phyloP scores from a whole-genome alignment of 2,329 filamentous ascomycete genomes.

The Arthrinium phaeospermum region DNA sequence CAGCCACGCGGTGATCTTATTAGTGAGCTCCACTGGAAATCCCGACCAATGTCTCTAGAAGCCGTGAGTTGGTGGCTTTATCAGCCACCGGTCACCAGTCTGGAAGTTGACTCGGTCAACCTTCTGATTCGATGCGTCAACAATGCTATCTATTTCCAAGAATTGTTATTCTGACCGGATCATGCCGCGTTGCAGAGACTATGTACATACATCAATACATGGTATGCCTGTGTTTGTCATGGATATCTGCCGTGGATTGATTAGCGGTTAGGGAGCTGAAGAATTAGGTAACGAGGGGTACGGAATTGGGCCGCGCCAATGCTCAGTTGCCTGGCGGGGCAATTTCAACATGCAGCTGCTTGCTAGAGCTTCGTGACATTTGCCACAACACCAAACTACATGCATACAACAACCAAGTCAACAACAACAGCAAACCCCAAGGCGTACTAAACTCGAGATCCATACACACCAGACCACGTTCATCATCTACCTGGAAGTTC shows the following conservation, averaged over 20 bases:
- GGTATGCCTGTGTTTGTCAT: no score
- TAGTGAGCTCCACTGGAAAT: background rate
- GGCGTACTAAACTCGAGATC: background rate
- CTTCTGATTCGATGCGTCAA: no score
- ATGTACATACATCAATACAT: no score
- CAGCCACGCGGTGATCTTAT: background rate
- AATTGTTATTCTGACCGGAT: no score
- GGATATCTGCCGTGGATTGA: no score
- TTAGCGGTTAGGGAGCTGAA: background rate
- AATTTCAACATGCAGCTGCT: background rate
- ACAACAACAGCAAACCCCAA: background rate
- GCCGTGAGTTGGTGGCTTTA: background rate
- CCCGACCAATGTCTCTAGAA: no score
- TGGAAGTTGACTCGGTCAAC: no score
- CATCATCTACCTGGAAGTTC: background rate
- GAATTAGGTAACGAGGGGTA: conserved; percentile 14
- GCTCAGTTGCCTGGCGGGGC: conserved; percentile 8
- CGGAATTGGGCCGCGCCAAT: conserved; percentile 11
- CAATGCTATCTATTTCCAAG: no score
- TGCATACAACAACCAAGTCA: background rate
- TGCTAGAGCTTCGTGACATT: background rate
- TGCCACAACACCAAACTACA: conserved; percentile 3
- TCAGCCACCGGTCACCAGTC: background rate
- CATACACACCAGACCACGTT: background rate
- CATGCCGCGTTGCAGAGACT: no score